Evolutionary conservation across 331 rosid species (phyloP).

Genomic region (Stylosanthes scabra): DNA sequence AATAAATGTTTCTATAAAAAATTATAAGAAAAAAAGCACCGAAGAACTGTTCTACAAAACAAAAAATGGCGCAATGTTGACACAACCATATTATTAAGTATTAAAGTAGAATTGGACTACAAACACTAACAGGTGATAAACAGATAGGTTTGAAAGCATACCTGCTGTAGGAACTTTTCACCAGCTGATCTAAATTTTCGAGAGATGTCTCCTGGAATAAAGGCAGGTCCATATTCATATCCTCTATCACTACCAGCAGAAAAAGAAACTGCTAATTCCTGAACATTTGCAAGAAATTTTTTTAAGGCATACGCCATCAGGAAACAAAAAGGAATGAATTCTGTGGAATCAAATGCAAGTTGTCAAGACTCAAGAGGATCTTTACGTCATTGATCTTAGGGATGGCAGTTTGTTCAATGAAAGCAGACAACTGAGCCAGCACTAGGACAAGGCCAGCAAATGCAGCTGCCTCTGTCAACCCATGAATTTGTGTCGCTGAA

Average conservation of each 20-base stretch:
- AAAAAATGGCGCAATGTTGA: constrained; percentile 1
- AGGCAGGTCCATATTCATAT: constrained; percentile 70
- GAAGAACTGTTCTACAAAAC: constrained; percentile 10
- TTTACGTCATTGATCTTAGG: constrained; percentile 84
- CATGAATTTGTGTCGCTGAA: constrained; percentile 57
- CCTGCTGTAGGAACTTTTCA: constrained; percentile 79
- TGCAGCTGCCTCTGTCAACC: constrained; percentile 60
- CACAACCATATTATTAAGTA: not conserved
- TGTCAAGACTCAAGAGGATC: constrained; percentile 36
- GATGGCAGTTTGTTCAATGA: constrained; percentile 80
- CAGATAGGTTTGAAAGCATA: constrained; percentile 40
- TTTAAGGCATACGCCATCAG: constrained; percentile 21
- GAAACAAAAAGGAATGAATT: constrained; percentile 24
- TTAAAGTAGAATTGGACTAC: no score
- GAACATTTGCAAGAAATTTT: constrained; percentile 39
- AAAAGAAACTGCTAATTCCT: constrained; percentile 84
- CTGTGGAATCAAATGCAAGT: constrained; percentile 13
- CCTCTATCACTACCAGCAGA: constrained; percentile 56
- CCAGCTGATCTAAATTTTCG: constrained; percentile 70
- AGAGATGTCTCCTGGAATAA: constrained; percentile 78
- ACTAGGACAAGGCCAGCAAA: constrained; percentile 82
- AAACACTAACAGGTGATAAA: not conserved
- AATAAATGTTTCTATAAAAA: constrained; percentile 4
- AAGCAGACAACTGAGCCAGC: constrained; percentile 83
- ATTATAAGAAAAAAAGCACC: not conserved